A percentile compares a stretch with the other conserved stretches of the same genome.
Conservation (phyloP, 202 grass and related monocot genomes). For the Dendrocalamus latiflorus region DNA sequence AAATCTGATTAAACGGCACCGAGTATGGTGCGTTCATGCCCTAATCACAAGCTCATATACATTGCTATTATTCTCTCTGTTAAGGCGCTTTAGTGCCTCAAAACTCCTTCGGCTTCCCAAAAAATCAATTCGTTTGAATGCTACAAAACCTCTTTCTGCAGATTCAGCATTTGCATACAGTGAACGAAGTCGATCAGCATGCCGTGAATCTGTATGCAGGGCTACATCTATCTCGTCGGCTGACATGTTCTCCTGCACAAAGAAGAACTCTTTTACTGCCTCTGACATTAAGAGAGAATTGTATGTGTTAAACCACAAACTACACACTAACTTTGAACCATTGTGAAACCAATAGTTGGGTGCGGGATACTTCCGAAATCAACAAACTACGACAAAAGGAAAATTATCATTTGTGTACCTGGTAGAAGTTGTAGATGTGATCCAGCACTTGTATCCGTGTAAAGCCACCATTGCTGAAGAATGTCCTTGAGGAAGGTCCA, state of each 20-base stretch:
- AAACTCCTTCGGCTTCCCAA: too few relatives aligned
- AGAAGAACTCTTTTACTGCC: neutral
- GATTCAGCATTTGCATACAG: slow-evolving; percentile 65
- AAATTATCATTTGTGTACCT: neutral
- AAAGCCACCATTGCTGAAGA: slow-evolving; percentile 78
- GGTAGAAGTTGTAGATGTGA: too few relatives aligned
- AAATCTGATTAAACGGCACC: too few relatives aligned
- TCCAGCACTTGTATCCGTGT: slow-evolving; percentile 65
- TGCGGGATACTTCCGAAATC: neutral
- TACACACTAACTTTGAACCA: too few relatives aligned
- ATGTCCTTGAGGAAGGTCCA: slow-evolving; percentile 84
- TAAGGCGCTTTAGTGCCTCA: too few relatives aligned
- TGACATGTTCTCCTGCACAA: slow-evolving; percentile 81
- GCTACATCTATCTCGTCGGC: slow-evolving; percentile 58
- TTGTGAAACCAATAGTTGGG: neutral
- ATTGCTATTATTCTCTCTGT: too few relatives aligned
- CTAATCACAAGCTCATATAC: too few relatives aligned
- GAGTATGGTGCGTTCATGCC: too few relatives aligned
- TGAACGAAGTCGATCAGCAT: slow-evolving; percentile 80
- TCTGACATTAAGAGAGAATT: neutral
- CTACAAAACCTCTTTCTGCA: slow-evolving; percentile 33
- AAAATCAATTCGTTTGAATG: too few relatives aligned
- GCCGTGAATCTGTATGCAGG: slow-evolving; percentile 90
- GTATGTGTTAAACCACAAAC: neutral
- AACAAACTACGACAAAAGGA: neutral